These are phyloP conservation scores for Penicillium verhagenii DNA, from an alignment of 495 filamentous ascomycete species.

Conservation along the genomic window DNA sequence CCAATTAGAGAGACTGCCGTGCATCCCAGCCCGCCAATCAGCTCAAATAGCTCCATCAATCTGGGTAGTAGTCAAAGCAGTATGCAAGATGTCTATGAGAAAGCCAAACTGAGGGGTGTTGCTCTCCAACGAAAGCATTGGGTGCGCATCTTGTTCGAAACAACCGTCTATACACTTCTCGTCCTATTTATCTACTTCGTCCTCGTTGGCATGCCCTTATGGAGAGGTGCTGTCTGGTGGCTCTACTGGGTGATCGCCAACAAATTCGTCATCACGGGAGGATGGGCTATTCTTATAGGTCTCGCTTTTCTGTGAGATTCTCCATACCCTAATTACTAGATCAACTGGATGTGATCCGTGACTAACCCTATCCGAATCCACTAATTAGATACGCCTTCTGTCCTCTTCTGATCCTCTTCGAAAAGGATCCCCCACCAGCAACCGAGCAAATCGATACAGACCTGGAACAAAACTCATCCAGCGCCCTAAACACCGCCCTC, in stretches of 20 bases:
- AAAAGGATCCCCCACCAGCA: constrained; percentile 28
- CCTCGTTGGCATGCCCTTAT: constrained; percentile 40
- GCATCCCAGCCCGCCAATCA: constrained; percentile 7
- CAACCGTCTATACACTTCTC: constrained; percentile 30
- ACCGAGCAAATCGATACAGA: constrained; percentile 1
- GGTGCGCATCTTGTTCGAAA: constrained; percentile 37
- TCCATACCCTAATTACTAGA: background rate
- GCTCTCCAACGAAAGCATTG: constrained; percentile 32
- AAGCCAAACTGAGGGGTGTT: constrained; percentile 29
- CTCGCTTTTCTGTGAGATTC: constrained; percentile 32
- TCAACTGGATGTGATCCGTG: background rate
- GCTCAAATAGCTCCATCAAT: constrained; percentile 5
- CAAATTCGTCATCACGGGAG: constrained; percentile 38
- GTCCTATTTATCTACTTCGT: constrained; percentile 39
- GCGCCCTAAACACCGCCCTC: constrained; percentile 37
- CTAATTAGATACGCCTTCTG: constrained; percentile 37
- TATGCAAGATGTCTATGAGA: constrained; percentile 24
- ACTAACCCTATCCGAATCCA: background rate
- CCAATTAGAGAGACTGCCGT: constrained; percentile 12
- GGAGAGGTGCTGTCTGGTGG: constrained; percentile 44
- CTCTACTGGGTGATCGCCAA: constrained; percentile 35
- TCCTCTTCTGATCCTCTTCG: constrained; percentile 39
- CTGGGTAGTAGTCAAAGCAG: constrained; percentile 9
- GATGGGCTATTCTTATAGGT: constrained; percentile 36
- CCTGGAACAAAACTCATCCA: constrained; percentile 15